phyloP scores from a whole-genome alignment of 495 filamentous ascomycete species.

The Diplogelasinospora grovesii region DNA sequence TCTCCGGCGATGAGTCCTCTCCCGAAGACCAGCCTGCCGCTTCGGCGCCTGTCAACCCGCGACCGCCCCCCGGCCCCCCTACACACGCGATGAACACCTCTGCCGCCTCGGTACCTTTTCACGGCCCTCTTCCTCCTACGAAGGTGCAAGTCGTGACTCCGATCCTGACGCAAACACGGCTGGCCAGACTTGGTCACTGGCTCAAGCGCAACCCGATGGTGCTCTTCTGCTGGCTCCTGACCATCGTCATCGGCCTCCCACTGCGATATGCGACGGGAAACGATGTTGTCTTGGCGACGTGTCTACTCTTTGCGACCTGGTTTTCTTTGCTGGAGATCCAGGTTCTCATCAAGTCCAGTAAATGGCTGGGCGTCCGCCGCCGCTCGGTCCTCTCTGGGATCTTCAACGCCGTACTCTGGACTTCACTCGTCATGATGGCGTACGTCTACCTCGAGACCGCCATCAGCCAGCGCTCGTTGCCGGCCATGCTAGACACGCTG shows the following conservation, averaged over 20 bases:
- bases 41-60: not conserved
- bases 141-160: not conserved
- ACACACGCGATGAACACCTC: not conserved
- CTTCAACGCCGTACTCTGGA: constrained; percentile 37
- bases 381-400: constrained; percentile 27
- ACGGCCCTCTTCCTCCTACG: not conserved
- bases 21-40: not conserved
- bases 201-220: constrained; percentile 18
- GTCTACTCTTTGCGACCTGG: constrained; percentile 35
- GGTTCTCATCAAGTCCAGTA: constrained; percentile 21
- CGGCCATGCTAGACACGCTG: constrained; percentile 25
- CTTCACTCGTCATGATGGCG: constrained; percentile 32
- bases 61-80: not conserved
- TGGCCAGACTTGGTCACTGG: constrained; percentile 5
- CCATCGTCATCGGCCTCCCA: constrained; percentile 22
- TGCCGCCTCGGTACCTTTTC: not conserved
- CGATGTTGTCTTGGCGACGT: constrained; percentile 28
- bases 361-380: constrained; percentile 11
- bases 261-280: constrained; percentile 17
- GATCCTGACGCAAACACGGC: not conserved
- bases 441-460: constrained; percentile 33
- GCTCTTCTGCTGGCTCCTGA: constrained; percentile 19
- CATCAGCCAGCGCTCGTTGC: constrained; percentile 17
- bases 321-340: constrained; percentile 33
- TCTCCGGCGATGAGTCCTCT: not conserved